Percentiles rank a stretch among this genome's conserved stretches.
phyloP scores from a whole-genome alignment of 148 eudicot genomes.

The Rhododendron kiyosumense region DNA sequence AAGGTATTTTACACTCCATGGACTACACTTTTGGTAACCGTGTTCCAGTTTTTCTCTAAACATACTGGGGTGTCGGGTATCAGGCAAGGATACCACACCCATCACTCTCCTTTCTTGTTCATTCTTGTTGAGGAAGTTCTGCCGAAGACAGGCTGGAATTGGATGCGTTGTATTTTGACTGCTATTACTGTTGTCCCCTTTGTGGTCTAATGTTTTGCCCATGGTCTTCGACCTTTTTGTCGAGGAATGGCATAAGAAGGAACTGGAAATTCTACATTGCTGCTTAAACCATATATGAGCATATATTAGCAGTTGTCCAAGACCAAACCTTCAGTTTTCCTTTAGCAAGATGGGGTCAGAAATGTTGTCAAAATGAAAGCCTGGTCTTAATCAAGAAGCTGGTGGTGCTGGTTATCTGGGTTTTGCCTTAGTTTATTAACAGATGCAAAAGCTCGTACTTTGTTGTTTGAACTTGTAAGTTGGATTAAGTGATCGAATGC shows the following conservation, averaged over 20 bases:
- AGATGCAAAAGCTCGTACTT: too few relatives aligned
- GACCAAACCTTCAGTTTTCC: neutral
- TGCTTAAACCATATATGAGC: neutral
- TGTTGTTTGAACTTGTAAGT: too few relatives aligned
- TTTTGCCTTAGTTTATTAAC: neutral
- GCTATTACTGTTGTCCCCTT: too few relatives aligned
- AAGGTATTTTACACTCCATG: neutral
- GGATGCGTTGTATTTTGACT: neutral
- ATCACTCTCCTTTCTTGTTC: neutral
- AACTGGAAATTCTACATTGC: neutral
- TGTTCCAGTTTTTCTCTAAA: neutral
- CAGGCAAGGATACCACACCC: neutral
- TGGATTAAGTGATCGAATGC: too few relatives aligned
- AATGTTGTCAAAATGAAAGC: neutral
- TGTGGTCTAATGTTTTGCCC: neutral
- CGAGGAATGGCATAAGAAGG: neutral
- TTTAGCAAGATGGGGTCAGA: neutral
- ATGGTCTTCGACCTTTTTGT: neutral
- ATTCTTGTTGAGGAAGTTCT: neutral
- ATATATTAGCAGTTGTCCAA: neutral
- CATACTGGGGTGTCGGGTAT: neutral
- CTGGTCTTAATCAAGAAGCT: neutral
- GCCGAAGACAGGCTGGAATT: neutral
- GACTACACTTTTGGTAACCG: neutral
- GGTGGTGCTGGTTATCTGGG: neutral